Conservation (phyloP, 768 basidiomycete genomes). For the Boletales sp. region DNA sequence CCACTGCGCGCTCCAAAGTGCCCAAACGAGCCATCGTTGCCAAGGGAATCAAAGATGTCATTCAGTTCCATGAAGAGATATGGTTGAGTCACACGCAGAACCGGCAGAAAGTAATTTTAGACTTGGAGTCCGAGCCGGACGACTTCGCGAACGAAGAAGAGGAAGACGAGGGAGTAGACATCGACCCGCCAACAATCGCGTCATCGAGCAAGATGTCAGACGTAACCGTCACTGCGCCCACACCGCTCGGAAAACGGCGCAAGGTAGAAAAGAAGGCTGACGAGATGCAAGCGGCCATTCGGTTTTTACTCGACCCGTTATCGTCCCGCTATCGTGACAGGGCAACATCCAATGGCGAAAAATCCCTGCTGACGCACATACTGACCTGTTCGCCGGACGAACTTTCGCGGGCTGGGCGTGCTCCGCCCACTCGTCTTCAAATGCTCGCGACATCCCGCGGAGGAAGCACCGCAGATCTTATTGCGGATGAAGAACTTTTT, state of each 20-base stretch:
- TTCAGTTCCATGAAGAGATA: conserved; percentile 64
- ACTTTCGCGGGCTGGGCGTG: conserved; percentile 23
- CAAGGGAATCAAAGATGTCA: conserved; percentile 63
- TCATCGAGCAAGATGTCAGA: neutral
- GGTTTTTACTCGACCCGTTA: conserved; percentile 60
- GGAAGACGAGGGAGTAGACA: conserved; percentile 26
- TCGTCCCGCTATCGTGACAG: conserved; percentile 24
- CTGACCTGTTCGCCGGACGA: conserved; percentile 42
- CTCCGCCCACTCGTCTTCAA: conserved; percentile 61
- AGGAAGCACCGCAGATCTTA: conserved; percentile 44
- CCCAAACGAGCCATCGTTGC: conserved; percentile 65
- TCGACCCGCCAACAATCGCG: conserved; percentile 10
- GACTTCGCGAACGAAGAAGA: conserved; percentile 32
- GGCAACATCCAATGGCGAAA: conserved; percentile 9
- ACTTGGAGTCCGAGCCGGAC: conserved; percentile 34
- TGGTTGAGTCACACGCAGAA: conserved; percentile 42
- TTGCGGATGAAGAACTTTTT: conserved; percentile 72
- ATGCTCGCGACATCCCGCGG: conserved; percentile 56
- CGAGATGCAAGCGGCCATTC: conserved; percentile 44
- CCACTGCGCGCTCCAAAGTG: conserved; percentile 52
- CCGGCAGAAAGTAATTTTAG: conserved; percentile 34
- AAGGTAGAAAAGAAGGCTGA: conserved; percentile 23
- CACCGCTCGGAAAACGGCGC: conserved; percentile 28
- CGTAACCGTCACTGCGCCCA: neutral
- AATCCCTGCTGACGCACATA: conserved; percentile 48